These are phyloP conservation scores for Corynespora cassiicola DNA, from an alignment of 2,329 filamentous ascomycete genomes.

Conservation along the genomic window DNA sequence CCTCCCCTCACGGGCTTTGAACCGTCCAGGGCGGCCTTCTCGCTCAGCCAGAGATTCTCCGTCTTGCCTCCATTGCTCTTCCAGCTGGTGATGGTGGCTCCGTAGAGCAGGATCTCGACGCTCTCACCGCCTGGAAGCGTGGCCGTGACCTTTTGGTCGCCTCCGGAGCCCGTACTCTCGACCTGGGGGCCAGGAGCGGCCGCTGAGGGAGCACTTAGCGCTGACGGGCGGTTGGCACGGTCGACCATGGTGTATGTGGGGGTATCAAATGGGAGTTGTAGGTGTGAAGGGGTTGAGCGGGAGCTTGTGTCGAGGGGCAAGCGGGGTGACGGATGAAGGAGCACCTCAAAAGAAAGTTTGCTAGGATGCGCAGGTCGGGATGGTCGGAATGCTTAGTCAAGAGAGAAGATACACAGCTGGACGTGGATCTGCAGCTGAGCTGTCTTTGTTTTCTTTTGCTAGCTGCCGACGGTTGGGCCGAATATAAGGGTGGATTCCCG, in stretches of 20 bases:
- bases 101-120: slow-evolving; percentile 84
- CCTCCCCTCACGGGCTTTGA: slow-evolving; percentile 89
- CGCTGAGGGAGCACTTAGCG: slow-evolving; percentile 66
- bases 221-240: slow-evolving; percentile 81
- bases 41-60: slow-evolving; percentile 88
- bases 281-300: no score
- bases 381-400: no score
- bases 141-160: slow-evolving; percentile 76
- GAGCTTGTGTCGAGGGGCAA: no score
- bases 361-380: no score
- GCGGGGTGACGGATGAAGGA: no score
- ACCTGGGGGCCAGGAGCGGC: slow-evolving; percentile 72
- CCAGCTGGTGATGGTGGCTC: slow-evolving; percentile 93
- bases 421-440: no score
- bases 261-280: no score
- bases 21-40: slow-evolving; percentile 81
- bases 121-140: slow-evolving; percentile 85
- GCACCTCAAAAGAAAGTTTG: no score
- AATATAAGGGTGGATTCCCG: no score
- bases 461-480: no score
- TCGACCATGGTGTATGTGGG: slow-evolving; percentile 73
- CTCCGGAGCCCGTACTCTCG: slow-evolving; percentile 75
- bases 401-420: no score
- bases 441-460: no score
- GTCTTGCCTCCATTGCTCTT: slow-evolving; percentile 74